Conservation (phyloP, 495 filamentous ascomycete genomes). For the Aspergillus taichungensis region DNA sequence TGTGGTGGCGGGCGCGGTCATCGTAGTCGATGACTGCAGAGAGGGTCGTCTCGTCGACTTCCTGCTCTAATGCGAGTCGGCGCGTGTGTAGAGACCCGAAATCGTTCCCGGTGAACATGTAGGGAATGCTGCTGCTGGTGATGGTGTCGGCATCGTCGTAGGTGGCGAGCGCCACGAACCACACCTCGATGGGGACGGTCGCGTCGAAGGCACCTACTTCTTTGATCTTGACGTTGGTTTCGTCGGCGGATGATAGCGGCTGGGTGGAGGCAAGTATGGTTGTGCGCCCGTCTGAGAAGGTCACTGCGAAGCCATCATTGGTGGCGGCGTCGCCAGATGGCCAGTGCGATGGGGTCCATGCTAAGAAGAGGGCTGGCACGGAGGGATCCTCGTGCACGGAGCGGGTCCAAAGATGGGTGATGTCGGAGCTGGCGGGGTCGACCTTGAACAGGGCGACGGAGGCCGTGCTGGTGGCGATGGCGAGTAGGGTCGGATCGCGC, state of each 20-base stretch:
- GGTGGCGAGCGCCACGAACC: constrained; percentile 34
- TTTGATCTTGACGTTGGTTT: constrained; percentile 2
- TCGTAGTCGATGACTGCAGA: constrained; percentile 19
- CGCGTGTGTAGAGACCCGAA: constrained; percentile 29
- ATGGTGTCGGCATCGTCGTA: neutral
- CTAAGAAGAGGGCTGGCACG: constrained; percentile 59
- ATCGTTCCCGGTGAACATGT: constrained; percentile 30
- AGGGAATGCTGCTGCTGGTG: constrained; percentile 11
- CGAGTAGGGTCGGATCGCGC: constrained; percentile 44
- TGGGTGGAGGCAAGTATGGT: constrained; percentile 38
- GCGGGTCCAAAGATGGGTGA: constrained; percentile 27
- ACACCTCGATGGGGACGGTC: constrained; percentile 34
- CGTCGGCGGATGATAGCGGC: constrained; percentile 1
- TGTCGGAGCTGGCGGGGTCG: constrained; percentile 6
- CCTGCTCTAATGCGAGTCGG: constrained; percentile 15
- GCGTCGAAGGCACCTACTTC: constrained; percentile 25
- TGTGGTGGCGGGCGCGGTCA: constrained; percentile 46
- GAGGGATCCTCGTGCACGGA: constrained; percentile 39
- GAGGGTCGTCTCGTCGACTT: constrained; percentile 12
- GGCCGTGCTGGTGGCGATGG: constrained; percentile 65
- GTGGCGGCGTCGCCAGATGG: constrained; percentile 4
- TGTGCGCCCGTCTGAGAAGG: constrained; percentile 56
- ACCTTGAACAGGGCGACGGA: constrained; percentile 54
- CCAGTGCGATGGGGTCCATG: constrained; percentile 55
- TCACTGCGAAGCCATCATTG: constrained; percentile 50